Evolutionary conservation across 352 stramenopile genomes (phyloP), one percentile per base, ranked within the genome.

Genomic region (Phytopythium delawarense): DNA sequence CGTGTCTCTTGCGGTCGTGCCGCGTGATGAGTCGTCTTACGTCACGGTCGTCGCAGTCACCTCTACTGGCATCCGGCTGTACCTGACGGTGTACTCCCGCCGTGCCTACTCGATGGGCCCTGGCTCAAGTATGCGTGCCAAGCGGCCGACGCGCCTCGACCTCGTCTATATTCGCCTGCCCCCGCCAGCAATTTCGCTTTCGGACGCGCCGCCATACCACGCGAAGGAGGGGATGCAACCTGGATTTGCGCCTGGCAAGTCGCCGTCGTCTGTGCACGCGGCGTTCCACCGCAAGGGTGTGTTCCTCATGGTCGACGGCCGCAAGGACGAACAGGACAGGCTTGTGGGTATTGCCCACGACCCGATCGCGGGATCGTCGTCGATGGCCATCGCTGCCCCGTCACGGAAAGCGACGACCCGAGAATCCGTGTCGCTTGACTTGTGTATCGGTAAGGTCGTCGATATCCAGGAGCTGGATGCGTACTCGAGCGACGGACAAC

Each of bases 31-130:
- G 62, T 94, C 84, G 18, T 77, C 84, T 53, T 81, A 88, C 15
- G 79, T 98, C n/a, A 97, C 87, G 37, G 76, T 98, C n/a, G 81
- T 98, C 11, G 94, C 91, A 15, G 73, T 98, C 15, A 96, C 91
- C 8, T 92, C 89, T 8, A 96, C 95, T 50, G 94, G 94, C n/a
- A 88, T 98, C 42, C 86, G 96, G 46, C 97, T 98, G 52, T 98
- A 98, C 70, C 69, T 98, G 21, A 96, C 92, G 0, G 89, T 79
- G 0, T 88, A 98, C 54, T 90, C 87, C n/a, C 72, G 83, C 7
- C 72, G 79, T 15, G 72, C 81, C 21, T 75, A 82, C 54, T 72
- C 71, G 28, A 68, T 76, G 11, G 74, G 62, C 15, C 18, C 53
- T 16, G 75, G 69, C 32, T 60, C 70, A 40, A 85, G 75, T 59